Base-by-base conservation (phyloP, 1,284 basidiomycete species). In the Hypsizygus ulmarius region DNA sequence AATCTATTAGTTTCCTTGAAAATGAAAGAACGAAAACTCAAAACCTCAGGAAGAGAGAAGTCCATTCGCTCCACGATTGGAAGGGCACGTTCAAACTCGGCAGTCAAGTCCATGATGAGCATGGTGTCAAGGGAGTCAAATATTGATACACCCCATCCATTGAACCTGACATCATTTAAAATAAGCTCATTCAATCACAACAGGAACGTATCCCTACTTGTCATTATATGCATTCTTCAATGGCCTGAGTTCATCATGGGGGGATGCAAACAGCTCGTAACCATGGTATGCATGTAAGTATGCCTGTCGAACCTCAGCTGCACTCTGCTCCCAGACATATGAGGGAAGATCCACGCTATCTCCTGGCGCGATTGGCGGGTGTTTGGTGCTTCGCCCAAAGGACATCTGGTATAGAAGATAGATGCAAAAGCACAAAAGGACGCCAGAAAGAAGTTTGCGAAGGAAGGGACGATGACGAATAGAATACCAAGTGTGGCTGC, bases 101-200 rank as follows among this genome's bases (percentile, higher is more conserved):
- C 73, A 19, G 78, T 56, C 2, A 73, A 58, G 21, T 62, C 67
- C 71, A 73, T 71, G 35, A 70, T 70, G 56, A 87, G 80, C 64
- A 93, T 80, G 0, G 90, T 92, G 60, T 91, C 89, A 43, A 93
- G 71, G 3, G 79, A 73, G 59, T 89, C 86, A 51, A 86, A 77
- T 50, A 89, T 73, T 0, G 86, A 84, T 0, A 90, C 80, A 33
- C 86, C 86, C 90, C 90, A 93, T 30, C 87, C 81, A 60, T 84
- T 82, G 59, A 82, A 79, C 53, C 79, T 82, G 67, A n/a, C 4
- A 27, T 36, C 56, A 65, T 4, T 45, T 43, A 14, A 29, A 35
- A 32, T 56, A 16, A 50, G 43, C 5, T 18, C 19, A 15, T 11
- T 12, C 1, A 5, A 7, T n/a, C 8, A 18, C 30, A 28, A 18